Percentiles rank a stretch among this genome's conserved stretches.
These are phyloP conservation scores for Gyrodon lividus DNA, from an alignment of 768 basidiomycete genomes.

Conservation along the genomic window DNA sequence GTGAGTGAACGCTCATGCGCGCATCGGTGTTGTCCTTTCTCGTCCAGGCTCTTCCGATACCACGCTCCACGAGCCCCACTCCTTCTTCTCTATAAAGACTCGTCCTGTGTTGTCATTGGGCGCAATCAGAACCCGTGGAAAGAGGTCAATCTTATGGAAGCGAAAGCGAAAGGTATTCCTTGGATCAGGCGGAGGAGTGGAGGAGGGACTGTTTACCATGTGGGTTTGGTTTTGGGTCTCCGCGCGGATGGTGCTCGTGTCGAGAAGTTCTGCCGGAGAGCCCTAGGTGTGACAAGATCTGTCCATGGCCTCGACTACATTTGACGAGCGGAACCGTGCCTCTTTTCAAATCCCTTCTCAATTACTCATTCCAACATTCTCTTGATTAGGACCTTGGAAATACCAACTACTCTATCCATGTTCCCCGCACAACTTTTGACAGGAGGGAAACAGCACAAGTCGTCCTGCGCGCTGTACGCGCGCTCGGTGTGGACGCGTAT, in stretches of 20 bases:
- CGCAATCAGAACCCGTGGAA: conserved; percentile 99
- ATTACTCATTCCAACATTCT: neutral
- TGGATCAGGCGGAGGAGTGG: conserved; percentile 87
- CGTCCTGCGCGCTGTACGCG: conserved; percentile 72
- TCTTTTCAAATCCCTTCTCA: neutral
- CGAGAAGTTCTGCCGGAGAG: too few relatives aligned
- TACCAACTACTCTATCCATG: conserved; percentile 93
- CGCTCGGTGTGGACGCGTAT: conserved; percentile 70
- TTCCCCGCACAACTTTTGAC: conserved; percentile 80
- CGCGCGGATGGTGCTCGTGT: neutral
- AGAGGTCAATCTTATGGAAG: conserved; percentile 75
- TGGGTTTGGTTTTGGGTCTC: conserved; percentile 37
- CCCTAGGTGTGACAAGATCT: too few relatives aligned
- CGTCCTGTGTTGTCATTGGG: conserved; percentile 89
- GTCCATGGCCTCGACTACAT: too few relatives aligned
- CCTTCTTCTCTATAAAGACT: conserved; percentile 84
- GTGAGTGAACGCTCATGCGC: conserved; percentile 2
- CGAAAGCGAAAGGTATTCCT: conserved; percentile 56
- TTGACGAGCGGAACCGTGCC: neutral
- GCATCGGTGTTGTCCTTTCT: conserved; percentile 2
- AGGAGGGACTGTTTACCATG: conserved; percentile 96
- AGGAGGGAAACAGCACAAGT: conserved; percentile 73
- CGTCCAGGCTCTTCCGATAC: conserved; percentile 74
- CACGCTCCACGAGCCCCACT: conserved; percentile 65
- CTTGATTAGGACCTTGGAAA: conserved; percentile 87